These are phyloP conservation scores for Zoysia matrella DNA, from an alignment of 202 grass and related monocot species.

Conservation along the genomic window DNA sequence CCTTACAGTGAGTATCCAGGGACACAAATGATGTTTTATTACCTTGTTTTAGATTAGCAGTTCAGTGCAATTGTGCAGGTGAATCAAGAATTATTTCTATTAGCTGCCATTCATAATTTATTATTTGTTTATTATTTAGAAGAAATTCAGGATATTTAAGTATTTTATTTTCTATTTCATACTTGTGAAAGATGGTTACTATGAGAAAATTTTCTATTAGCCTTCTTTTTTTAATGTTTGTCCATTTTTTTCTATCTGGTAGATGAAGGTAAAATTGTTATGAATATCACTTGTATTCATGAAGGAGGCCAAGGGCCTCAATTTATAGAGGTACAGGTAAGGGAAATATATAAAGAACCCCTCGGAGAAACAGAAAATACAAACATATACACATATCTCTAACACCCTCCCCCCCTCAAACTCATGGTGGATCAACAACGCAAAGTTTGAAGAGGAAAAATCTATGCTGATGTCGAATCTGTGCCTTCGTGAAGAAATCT, in stretches of 20 bases:
- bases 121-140: background rate
- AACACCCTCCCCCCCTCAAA: too few relatives aligned
- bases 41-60: background rate
- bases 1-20: slow-evolving; percentile 52
- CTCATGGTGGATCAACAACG: too few relatives aligned
- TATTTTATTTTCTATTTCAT: slow-evolving; percentile 25
- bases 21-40: background rate
- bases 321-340: too few relatives aligned
- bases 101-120: slow-evolving; percentile 1
- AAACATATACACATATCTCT: too few relatives aligned
- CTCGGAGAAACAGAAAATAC: too few relatives aligned
- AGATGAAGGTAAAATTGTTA: background rate
- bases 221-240: slow-evolving; percentile 1
- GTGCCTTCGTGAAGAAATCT: too few relatives aligned
- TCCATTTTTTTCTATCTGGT: background rate
- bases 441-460: too few relatives aligned
- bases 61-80: background rate
- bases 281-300: too few relatives aligned
- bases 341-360: too few relatives aligned
- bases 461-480: too few relatives aligned
- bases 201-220: background rate
- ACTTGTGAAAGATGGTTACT: background rate
- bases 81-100: background rate
- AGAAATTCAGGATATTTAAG: background rate
- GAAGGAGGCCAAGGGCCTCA: too few relatives aligned